Base-by-base conservation (phyloP, 495 filamentous ascomycete species). In the Daldinia concentrica region DNA sequence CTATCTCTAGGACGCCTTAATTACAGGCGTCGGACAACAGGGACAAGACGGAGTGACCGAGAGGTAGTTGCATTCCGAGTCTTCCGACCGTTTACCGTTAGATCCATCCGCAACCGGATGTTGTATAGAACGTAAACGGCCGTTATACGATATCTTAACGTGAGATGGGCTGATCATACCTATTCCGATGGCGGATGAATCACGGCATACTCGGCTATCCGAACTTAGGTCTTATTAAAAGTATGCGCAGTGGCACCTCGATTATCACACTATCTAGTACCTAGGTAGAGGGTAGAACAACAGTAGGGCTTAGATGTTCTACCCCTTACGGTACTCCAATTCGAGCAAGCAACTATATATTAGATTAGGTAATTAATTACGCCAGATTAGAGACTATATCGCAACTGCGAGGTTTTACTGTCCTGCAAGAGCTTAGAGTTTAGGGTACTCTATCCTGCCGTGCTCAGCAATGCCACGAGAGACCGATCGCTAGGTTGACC, bases 291-390 rank as follows among this genome's bases (percentile, higher is more conserved):
- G 50, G 15, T 30, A 52, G 12, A 0, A 52, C 50, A 14, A 30
- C 12, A 17, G 19, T 29, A 30, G 30, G 26, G 50, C 9, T 34
- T 17, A 22, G 30, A 37, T 54, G 19, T 34, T 43, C 41, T 45
- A 17, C 41, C 41, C 41, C 41, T 45, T 45, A n/a, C n/a, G n/a
- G n/a, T n/a, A 45, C 41, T 45, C 61, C 34, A 56, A 43, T 36
- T 41, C 30, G 5, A 30, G 50, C 19, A 15, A 43, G 19, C 34
- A 39, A 26, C 29, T 30, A 30, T 30, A 32, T 32, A 9, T 32
- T 55, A 43, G 61, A 51, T 11, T 11, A 12, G 32, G 32, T 22
- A 62, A 1, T 3, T 26, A 62, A 62, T 51, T 45, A 26, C 22
- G 55, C 32, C 1, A 34, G 12, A 17, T 14, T 58, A 19, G 30